Base-by-base conservation (phyloP, 1,284 basidiomycete species). In the Leccinum solheimii region DNA sequence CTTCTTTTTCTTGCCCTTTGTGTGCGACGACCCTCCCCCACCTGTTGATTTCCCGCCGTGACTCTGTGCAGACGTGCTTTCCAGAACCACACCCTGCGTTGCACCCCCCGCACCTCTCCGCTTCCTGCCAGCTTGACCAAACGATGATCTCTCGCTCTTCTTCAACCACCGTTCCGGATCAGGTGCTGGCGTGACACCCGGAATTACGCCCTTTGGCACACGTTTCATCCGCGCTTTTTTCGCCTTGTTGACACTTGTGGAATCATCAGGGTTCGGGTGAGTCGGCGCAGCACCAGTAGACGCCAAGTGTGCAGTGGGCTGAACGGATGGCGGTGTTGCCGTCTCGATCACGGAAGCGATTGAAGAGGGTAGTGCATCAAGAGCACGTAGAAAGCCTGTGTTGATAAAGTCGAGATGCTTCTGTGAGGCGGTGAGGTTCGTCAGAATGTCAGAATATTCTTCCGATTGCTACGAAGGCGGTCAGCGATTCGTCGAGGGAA, bases 141-240 rank as follows among this genome's bases (percentile, higher is more conserved):
- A 85, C 38, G 77, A 83, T 49, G 86, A 82, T 64, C 90, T 79
- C 72, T 90, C 90, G 60, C 83, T 89, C 78, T 90, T 91, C 82
- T 91, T 92, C 62, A 92, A 75, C 89, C 91, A 92, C 63, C 91
- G 79, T 72, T 93, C 91, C 23, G 91, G 90, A 76, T 92, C 88
- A 56, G 90, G 89, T 36, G 84, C 79, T 21, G 90, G 89, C 5
- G 90, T 91, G 11, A 90, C 86, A 19, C 91, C 90, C 26, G 85
- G 88, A 14, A 86, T 75, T 19, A 92, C 87, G 30, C 88, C 87
- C 59, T 83, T 80, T 14, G 91, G 90, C 21, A 92, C 80, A 69
- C 90, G 86, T 66, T 84, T 84, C 74, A 77, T 83, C 59, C 88
- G 82, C 62, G 84, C 80, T 71, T 83, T 83, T 80, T 83, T 88